A percentile compares a stretch with the other conserved stretches of the same genome.
Conservation (phyloP, 1,284 basidiomycete genomes). For the Rhodofomes roseus region DNA sequence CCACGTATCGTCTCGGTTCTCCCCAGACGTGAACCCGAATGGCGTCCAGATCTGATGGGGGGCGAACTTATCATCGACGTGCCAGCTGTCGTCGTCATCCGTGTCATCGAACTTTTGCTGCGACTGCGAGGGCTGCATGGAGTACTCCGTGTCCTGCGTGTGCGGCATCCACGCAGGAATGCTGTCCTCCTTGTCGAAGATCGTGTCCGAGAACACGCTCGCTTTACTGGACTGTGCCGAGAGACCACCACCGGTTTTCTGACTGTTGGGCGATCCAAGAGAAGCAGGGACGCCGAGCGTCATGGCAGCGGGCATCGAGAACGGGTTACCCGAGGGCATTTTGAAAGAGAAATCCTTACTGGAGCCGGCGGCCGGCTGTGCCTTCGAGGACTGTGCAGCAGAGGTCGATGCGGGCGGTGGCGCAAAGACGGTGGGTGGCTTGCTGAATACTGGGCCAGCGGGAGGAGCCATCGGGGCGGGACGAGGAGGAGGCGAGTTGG, state of each 20-base stretch:
- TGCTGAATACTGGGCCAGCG: slow-evolving; percentile 52
- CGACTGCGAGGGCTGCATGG: slow-evolving; percentile 32
- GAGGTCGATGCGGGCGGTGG: slow-evolving; percentile 24
- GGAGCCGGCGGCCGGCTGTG: slow-evolving; percentile 1
- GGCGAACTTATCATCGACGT: slow-evolving; percentile 58
- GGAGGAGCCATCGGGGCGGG: slow-evolving; percentile 32
- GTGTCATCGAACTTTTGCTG: slow-evolving; percentile 19
- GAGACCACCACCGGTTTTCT: slow-evolving; percentile 28
- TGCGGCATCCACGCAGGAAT: slow-evolving; percentile 50
- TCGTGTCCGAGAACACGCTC: slow-evolving; percentile 42
- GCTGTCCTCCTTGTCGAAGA: slow-evolving; percentile 46
- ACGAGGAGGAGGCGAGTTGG: slow-evolving; percentile 42
- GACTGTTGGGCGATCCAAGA: slow-evolving; percentile 24
- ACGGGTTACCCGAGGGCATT: slow-evolving; percentile 31
- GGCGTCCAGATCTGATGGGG: slow-evolving; percentile 56
- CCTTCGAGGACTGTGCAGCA: slow-evolving; percentile 6
- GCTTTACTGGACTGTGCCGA: slow-evolving; percentile 53
- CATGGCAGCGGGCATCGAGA: slow-evolving; percentile 41
- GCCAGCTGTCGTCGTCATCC: slow-evolving; percentile 56
- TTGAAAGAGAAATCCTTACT: slow-evolving; percentile 26
- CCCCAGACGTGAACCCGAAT: slow-evolving; percentile 31
- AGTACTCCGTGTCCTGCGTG: slow-evolving; percentile 58
- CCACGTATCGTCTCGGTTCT: slow-evolving; percentile 61
- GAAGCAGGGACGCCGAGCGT: slow-evolving; percentile 40
- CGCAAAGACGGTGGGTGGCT: slow-evolving; percentile 54